phyloP scores from a whole-genome alignment of 441 rosid genomes.

The Croton setiger region DNA sequence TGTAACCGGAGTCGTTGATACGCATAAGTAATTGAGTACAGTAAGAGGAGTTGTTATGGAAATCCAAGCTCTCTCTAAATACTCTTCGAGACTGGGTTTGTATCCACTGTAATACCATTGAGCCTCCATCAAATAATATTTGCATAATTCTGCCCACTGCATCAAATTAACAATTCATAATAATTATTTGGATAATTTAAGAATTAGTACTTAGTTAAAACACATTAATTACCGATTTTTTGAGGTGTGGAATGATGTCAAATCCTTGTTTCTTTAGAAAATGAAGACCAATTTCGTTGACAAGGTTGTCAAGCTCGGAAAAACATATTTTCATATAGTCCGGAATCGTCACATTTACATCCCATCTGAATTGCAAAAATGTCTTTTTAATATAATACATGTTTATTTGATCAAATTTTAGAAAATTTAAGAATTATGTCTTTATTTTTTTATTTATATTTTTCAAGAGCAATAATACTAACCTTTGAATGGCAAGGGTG shows the following conservation, averaged over 20 bases:
- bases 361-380: conserved; percentile 6
- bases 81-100: conserved; percentile 10
- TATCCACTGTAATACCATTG: conserved; percentile 14
- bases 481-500: background rate
- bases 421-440: too few relatives aligned
- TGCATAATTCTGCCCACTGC: conserved; percentile 18
- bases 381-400: background rate
- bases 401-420: background rate
- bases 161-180: too few relatives aligned
- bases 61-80: conserved; percentile 11
- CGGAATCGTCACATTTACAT: conserved; percentile 14
- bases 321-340: conserved; percentile 18
- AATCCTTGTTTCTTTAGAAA: background rate
- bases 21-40: background rate
- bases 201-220: too few relatives aligned
- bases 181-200: background rate
- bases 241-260: background rate
- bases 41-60: background rate
- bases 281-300: background rate
- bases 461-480: background rate
- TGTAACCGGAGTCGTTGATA: background rate
- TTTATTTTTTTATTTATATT: too few relatives aligned
- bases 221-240: too few relatives aligned
- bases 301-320: background rate
- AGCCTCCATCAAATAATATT: conserved; percentile 14